Evolutionary conservation across 2,329 filamentous ascomycete species (phyloP).

Genomic region (Phyllosticta paracitricarpa): DNA sequence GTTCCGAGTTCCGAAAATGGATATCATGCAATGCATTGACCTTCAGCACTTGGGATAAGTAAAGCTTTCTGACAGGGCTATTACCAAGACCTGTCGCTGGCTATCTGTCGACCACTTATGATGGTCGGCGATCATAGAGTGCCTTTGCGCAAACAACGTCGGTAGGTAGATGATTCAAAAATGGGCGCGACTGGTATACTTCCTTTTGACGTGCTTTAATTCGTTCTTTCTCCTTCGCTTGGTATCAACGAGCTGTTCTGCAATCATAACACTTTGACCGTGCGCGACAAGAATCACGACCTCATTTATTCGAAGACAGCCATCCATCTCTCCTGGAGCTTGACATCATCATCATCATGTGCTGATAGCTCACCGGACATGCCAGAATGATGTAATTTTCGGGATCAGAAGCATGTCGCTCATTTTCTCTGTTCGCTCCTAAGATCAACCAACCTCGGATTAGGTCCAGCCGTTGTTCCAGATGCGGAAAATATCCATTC

Average conservation of each 20-base stretch:
- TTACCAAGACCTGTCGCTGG: neutral
- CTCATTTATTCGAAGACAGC: neutral
- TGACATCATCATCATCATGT: neutral
- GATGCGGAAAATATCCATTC: neutral
- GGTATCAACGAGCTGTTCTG: neutral
- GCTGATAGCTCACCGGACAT: neutral
- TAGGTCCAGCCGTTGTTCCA: neutral
- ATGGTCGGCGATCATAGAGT: neutral
- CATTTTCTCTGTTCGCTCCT: neutral
- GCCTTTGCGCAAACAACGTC: neutral
- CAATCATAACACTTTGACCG: neutral
- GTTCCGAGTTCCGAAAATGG: neutral
- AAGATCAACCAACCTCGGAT: neutral
- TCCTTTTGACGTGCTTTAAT: neutral
- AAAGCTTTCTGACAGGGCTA: neutral
- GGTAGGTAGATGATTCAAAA: too few species aligned
- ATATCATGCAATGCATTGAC: neutral
- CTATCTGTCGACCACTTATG: neutral
- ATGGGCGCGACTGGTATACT: too few species aligned
- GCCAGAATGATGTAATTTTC: neutral
- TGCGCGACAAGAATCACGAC: neutral
- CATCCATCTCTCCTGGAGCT: neutral
- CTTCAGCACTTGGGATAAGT: neutral
- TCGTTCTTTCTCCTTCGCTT: neutral
- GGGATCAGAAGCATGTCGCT: neutral